A percentile compares a stretch with the other conserved stretches of the same genome.
Evolutionary conservation across 768 basidiomycete genomes (phyloP).

Genomic region (Suillus bovinus): DNA sequence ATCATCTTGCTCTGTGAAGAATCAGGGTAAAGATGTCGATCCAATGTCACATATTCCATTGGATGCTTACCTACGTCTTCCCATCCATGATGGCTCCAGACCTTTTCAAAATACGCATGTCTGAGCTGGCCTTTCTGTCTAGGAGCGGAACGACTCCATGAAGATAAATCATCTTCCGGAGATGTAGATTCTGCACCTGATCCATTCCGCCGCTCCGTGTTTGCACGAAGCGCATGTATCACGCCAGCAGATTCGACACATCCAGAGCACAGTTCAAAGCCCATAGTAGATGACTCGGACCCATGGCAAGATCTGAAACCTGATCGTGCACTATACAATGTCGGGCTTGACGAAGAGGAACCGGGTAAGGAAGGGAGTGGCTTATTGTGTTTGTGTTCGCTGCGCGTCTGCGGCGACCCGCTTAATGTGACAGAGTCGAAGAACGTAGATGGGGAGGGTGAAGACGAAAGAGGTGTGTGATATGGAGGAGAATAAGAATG

Average conservation of each 20-base stretch:
- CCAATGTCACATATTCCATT: background rate
- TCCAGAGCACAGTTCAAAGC: conserved; percentile 82
- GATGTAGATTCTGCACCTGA: conserved; percentile 44
- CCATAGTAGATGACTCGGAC: conserved; percentile 29
- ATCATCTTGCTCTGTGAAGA: conserved; percentile 70
- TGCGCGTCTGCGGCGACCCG: conserved; percentile 15
- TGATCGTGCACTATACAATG: conserved; percentile 11
- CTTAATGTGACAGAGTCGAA: conserved; percentile 19
- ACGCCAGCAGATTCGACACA: conserved; percentile 82
- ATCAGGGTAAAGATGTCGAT: background rate
- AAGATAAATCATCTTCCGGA: conserved; percentile 55
- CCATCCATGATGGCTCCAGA: conserved; percentile 86
- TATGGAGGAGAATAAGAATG: conserved; percentile 37
- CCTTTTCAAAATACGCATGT: conserved; percentile 84
- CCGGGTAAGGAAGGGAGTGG: conserved; percentile 47
- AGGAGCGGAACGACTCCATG: conserved; percentile 68
- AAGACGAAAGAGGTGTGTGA: conserved; percentile 24
- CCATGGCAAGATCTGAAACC: conserved; percentile 2
- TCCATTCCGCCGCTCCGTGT: conserved; percentile 29
- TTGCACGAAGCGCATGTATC: conserved; percentile 69
- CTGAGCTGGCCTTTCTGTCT: conserved; percentile 73
- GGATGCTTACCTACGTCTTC: conserved; percentile 76
- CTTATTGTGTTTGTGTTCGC: conserved; percentile 34
- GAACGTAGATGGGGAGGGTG: conserved; percentile 20
- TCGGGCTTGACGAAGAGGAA: conserved; percentile 24